phyloP scores from a whole-genome alignment of 2,329 filamentous ascomycete genomes.

The Cladosporium sp. region DNA sequence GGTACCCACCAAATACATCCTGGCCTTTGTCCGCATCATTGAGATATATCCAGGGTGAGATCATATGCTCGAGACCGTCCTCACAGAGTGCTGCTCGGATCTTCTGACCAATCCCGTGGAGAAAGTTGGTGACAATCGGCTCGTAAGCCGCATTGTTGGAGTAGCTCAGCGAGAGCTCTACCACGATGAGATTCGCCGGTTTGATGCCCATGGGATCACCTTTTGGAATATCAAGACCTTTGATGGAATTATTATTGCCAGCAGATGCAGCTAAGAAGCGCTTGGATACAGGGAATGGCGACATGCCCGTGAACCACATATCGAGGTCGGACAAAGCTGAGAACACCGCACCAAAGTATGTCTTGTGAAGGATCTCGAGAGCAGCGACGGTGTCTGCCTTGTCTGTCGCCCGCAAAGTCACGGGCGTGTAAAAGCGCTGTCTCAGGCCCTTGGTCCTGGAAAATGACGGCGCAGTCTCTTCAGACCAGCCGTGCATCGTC shows the following conservation, averaged over 20 bases:
- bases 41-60: slow-evolving; percentile 21
- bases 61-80: not conserved
- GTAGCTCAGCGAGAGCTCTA: slow-evolving; percentile 7
- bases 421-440: slow-evolving; percentile 3
- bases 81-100: not conserved
- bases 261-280: slow-evolving; percentile 6
- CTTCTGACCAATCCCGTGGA: not conserved
- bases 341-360: not conserved
- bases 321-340: slow-evolving; percentile 4
- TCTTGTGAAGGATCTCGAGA: not conserved
- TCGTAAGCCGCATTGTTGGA: slow-evolving; percentile 13
- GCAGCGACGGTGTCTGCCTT: slow-evolving; percentile 1
- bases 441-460: not conserved
- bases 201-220: slow-evolving; percentile 14
- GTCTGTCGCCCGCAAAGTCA: not conserved
- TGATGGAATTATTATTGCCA: not conserved
- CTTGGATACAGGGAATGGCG: slow-evolving; percentile 5
- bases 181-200: not conserved
- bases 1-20: slow-evolving; percentile 26
- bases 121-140: slow-evolving; percentile 1
- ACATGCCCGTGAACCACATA: slow-evolving; percentile 7
- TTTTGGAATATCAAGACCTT: not conserved
- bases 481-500: slow-evolving; percentile 6
- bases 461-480: slow-evolving; percentile 5
- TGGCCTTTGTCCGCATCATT: slow-evolving; percentile 27